Base-by-base conservation (phyloP, 352 stramenopile species). In the Globisporangium nunn region DNA sequence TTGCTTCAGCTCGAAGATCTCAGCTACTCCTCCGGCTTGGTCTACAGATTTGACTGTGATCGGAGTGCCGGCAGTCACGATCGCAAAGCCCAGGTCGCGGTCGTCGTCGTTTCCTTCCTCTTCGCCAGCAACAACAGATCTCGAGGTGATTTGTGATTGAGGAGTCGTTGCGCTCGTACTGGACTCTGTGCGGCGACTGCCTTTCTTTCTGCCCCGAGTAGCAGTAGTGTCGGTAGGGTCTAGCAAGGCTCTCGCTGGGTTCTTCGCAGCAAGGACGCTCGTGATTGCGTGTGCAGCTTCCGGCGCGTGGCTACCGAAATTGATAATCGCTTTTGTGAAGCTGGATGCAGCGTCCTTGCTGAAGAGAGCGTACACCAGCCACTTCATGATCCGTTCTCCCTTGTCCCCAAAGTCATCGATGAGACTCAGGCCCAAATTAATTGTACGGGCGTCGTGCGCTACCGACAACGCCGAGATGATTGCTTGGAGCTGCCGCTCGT, bases 281-380 rank as follows among this genome's bases (percentile, higher is more conserved):
- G 45, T n/a, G 51, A 50, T 37, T 14, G 23, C 28, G 11, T 4
- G 5, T 39, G 45, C 14, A 6, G 23, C 14, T 17, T 30, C 23
- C 1, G 14, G 35, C 14, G 18, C 12, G 0, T 49, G n/a, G 7
- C 33, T 7, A 11, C 4, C 23, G 10, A 17, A 31, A 10, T 35
- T 6, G 39, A 56, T 11, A 2, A 3, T 50, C 51, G 14, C 17
- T 0, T 6, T 40, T 12, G 51, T n/a, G 39, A 49, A 4, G 29
- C 51, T 28, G 28, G 35, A 12, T 6, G 11, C 29, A 5, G 51
- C 30, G 14, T 56, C 51, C 23, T 40, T 49, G 51, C 51, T 56
- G 39, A 56, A 56, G 51, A 56, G 51, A 3, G 39, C 23, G 28
- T 50, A 50, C 37, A 17, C 37, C 12, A 56, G 39, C 51, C 51